Evolutionary conservation across 805 yeast species (phyloP), one percentile per base, ranked within the genome.

Genomic region (Danielozyma ontarioensis): DNA sequence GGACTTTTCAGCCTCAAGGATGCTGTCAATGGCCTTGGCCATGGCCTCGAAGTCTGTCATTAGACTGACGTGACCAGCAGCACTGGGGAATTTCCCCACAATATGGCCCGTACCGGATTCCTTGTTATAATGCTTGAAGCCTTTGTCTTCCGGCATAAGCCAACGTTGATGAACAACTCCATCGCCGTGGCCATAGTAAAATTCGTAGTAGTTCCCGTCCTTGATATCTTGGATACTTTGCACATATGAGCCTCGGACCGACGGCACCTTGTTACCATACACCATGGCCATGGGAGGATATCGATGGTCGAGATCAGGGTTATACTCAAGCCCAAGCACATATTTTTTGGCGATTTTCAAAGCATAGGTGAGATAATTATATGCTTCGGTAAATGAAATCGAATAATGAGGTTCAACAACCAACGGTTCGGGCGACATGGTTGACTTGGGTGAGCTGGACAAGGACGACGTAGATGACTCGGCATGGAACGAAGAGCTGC

Each of bases 171-270:
- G 84, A 1, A 86, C 86, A 13, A 89, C 96, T 27, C 97, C 97
- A 55, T 89, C 97, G 12, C 97, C 97, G 4, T 86, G 85, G 0
- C 95, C 95, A 48, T 85, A 88, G 46, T 72, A 76, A 46, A 86
- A 82, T 46, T 84, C 80, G 41, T 72, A 77, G 59, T 83, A 88
- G 42, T 76, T 72, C 3, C 95, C 96, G 25, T 72, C 68, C 36
- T 62, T 69, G 37, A 89, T 78, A 24, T 78, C 93, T 27, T 80
- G 72, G 8, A 52, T 52, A 4, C 80, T 74, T 21, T 65, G 53
- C 1, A 88, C 93, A 33, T 78, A 62, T 3, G 86, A 81, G 5
- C 90, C 95, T 33, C 93, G 70, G 3, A 86, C 89, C 0, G 95
- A 83, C 1, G 97, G 96, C 1, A 86, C 82, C 5, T 72, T 67